A percentile compares a stretch with the other conserved stretches of the same genome.
These are phyloP conservation scores for Gomphus bonarii DNA, from an alignment of 1,284 basidiomycete species.

Conservation along the genomic window DNA sequence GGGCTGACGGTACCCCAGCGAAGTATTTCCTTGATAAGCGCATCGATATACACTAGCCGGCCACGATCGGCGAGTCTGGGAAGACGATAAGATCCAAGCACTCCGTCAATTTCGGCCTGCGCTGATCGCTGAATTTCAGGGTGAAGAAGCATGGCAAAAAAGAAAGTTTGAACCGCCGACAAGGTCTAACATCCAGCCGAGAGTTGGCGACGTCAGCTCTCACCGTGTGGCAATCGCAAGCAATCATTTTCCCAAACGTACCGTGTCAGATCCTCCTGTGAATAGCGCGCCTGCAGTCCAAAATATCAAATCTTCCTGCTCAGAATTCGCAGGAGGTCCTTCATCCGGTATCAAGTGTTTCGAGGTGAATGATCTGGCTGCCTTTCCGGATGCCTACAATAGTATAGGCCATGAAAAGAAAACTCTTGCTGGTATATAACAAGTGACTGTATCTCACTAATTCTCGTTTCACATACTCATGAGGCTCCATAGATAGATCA, in stretches of 20 bases:
- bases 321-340: slow-evolving; percentile 16
- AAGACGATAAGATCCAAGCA: slow-evolving; percentile 20
- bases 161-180: slow-evolving; percentile 14
- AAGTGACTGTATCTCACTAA: not conserved
- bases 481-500: slow-evolving; percentile 5
- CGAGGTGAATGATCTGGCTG: slow-evolving; percentile 27
- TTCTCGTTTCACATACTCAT: slow-evolving; percentile 7
- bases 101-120: slow-evolving; percentile 22
- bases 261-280: slow-evolving; percentile 37
- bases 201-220: not conserved
- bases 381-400: slow-evolving; percentile 22
- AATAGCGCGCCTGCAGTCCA: slow-evolving; percentile 27
- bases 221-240: not conserved
- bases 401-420: not conserved
- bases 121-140: slow-evolving; percentile 22
- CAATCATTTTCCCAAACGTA: slow-evolving; percentile 13
- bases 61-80: slow-evolving; percentile 22
- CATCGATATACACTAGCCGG: slow-evolving; percentile 21
- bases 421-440: not conserved
- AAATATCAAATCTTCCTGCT: slow-evolving; percentile 24
- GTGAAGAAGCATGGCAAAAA: slow-evolving; percentile 19
- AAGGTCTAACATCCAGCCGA: not conserved
- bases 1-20: slow-evolving; percentile 12
- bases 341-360: slow-evolving; percentile 22
- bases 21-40: slow-evolving; percentile 21